Base-by-base conservation (phyloP, 2,329 filamentous ascomycete genomes). In the Colletotrichum destructivum region DNA sequence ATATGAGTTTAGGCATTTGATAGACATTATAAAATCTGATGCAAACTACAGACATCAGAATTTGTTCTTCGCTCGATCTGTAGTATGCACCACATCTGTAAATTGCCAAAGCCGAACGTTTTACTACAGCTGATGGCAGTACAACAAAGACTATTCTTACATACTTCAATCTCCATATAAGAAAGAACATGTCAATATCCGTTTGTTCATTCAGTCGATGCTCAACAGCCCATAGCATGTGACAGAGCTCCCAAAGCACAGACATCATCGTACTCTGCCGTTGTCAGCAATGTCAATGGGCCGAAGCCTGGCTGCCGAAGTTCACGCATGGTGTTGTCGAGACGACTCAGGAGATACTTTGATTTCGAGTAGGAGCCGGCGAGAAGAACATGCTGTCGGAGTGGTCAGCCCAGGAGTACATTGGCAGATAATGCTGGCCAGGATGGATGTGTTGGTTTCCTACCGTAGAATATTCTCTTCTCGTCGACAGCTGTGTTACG, bases 351-450 rank as follows among this genome's bases (percentile, higher is more conserved):
- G 2, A 46, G 38, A 23, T 64, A 64, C n/a, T 64, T 55, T 23
- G 61, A 64, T 38, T 47, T 64, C 2, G 38, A 55, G 51, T 64
- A 64, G 5, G 49, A 46, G 9, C 49, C 61, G 11, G 49, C 61
- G 4, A 62, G 31, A 2, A 62, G 47, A 44, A 62, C 13, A 31
- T 62, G 60, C 60, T 62, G 3, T 40, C 13, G 31, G 26, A 52
- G 38, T 40, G 49, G 26, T 62, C 18, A 62, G 60, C 35, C 12
- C 2, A 3, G 12, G 13, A 49, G 46, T n/a, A 23, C 46, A 49
- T 23, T 21, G 46, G 7, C 8, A 13, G n/a, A 13, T 35, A 1
- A 35, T 23, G 21, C 15, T 21, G 15, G 4, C 6, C 8, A 2
- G 47, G 47, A 23, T 8, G n/a, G 0, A 23, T 49, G n/a, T 4